A percentile compares a stretch with the other conserved stretches of the same genome.
Evolutionary conservation across 1,284 basidiomycete genomes (phyloP).

Genomic region (Hemileia vastatrix): DNA sequence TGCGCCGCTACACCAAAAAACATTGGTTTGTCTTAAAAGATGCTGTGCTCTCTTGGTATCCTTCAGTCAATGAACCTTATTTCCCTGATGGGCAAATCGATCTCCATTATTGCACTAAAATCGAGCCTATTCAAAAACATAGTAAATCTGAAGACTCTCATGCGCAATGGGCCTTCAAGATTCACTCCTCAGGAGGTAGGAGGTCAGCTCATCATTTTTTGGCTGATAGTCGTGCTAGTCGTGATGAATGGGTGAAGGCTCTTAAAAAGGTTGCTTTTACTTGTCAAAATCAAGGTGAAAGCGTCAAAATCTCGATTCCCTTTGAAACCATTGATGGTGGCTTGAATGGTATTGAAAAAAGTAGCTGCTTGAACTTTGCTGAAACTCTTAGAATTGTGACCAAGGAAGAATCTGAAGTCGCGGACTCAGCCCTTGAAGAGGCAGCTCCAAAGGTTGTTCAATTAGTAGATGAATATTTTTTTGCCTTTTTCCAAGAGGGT

Average conservation of each 20-base stretch:
- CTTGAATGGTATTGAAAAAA: slow-evolving; percentile 83
- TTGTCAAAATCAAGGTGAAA: slow-evolving; percentile 88
- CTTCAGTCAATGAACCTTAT: slow-evolving; percentile 69
- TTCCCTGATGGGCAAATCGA: slow-evolving; percentile 92
- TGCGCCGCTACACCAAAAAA: slow-evolving; percentile 79
- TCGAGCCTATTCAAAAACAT: slow-evolving; percentile 55
- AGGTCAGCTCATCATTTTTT: slow-evolving; percentile 42
- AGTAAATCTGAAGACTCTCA: too few relatives aligned
- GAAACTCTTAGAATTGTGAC: slow-evolving; percentile 80
- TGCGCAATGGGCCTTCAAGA: too few relatives aligned
- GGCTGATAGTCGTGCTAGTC: slow-evolving; percentile 36
- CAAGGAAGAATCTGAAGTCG: background rate
- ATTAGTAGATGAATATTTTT: slow-evolving; percentile 88
- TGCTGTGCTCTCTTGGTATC: slow-evolving; percentile 86
- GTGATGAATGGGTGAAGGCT: slow-evolving; percentile 69
- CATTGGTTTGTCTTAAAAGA: slow-evolving; percentile 93
- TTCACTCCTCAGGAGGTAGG: too few relatives aligned
- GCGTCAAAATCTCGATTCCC: slow-evolving; percentile 92
- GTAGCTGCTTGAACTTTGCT: slow-evolving; percentile 79
- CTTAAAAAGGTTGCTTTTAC: slow-evolving; percentile 81
- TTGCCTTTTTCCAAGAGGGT: slow-evolving; percentile 78
- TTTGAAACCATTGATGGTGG: slow-evolving; percentile 73
- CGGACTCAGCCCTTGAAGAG: too few relatives aligned
- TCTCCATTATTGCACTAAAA: slow-evolving; percentile 77
- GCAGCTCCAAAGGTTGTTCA: too few relatives aligned